Conservation (phyloP, 768 basidiomycete genomes). For the Phlegmacium glaucopus region DNA sequence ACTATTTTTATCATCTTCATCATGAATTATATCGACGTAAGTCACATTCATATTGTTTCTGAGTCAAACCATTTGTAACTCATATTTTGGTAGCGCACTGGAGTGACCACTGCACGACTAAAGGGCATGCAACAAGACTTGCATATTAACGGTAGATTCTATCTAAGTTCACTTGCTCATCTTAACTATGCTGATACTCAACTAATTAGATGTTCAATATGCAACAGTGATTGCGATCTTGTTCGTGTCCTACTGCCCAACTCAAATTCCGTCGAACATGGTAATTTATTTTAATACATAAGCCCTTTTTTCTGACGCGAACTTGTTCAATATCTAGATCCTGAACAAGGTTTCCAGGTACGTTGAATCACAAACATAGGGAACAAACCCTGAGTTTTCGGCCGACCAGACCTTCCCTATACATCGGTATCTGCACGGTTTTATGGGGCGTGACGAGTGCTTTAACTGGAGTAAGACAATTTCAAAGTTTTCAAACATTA, state of each 20-base stretch:
- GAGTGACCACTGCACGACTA: constrained; percentile 46
- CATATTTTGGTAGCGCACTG: constrained; percentile 36
- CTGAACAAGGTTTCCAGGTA: constrained; percentile 53
- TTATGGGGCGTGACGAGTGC: constrained; percentile 63
- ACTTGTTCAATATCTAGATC: constrained; percentile 30
- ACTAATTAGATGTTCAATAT: constrained; percentile 25
- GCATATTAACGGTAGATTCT: constrained; percentile 35
- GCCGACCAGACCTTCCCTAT: constrained; percentile 49
- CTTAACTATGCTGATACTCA: background rate
- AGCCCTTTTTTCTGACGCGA: background rate
- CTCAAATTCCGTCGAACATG: constrained; percentile 69
- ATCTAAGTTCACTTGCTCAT: too few relatives aligned
- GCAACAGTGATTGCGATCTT: constrained; percentile 22
- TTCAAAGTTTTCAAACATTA: background rate
- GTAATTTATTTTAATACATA: constrained; percentile 20
- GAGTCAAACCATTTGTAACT: background rate
- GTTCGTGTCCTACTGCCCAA: constrained; percentile 54
- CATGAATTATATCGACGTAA: constrained; percentile 68
- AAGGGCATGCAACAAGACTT: constrained; percentile 50
- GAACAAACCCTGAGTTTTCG: background rate
- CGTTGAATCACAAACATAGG: background rate
- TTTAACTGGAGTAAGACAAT: constrained; percentile 50
- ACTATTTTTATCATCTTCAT: constrained; percentile 57
- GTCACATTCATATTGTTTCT: constrained; percentile 6
- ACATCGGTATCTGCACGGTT: constrained; percentile 58